phyloP scores from a whole-genome alignment of 306 rosid species.

The Quercus wislizeni region DNA sequence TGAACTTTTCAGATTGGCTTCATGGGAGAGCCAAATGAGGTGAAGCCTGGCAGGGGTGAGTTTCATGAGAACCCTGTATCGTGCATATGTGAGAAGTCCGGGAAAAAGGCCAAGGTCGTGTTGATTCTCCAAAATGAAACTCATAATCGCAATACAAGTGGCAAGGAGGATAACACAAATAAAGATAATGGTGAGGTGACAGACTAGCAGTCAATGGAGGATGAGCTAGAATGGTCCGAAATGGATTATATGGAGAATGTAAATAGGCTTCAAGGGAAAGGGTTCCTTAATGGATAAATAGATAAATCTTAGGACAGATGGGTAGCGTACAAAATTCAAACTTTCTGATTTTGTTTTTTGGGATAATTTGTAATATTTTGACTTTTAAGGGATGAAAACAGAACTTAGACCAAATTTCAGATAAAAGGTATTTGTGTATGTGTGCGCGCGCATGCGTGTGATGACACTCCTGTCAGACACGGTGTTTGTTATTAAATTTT shows the following conservation, averaged over 20 bases:
- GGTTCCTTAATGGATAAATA: neutral
- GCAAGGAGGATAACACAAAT: conserved; percentile 14
- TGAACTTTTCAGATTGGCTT: conserved; percentile 69
- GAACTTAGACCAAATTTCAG: neutral
- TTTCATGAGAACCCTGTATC: conserved; percentile 84
- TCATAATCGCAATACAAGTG: conserved; percentile 9
- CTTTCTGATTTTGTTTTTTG: no score
- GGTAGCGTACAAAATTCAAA: no score
- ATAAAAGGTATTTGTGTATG: no score
- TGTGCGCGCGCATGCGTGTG: no score
- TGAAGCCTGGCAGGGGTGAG: conserved; percentile 65
- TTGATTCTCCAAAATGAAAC: conserved; percentile 22
- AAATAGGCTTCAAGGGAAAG: conserved; percentile 23
- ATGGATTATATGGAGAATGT: conserved; percentile 38
- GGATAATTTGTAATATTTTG: no score
- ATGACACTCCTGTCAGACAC: conserved; percentile 52
- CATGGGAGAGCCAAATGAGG: conserved; percentile 90
- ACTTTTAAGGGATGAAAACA: no score
- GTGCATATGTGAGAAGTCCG: conserved; percentile 62
- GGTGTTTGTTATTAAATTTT: conserved; percentile 40
- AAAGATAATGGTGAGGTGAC: conserved; percentile 18
- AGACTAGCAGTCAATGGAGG: conserved; percentile 40
- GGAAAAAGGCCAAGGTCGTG: conserved; percentile 17
- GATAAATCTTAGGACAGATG: no score
- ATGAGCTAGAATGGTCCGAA: conserved; percentile 48